Evolutionary conservation across 345 rosid species (phyloP).

Genomic region (Eucalyptus regnans): DNA sequence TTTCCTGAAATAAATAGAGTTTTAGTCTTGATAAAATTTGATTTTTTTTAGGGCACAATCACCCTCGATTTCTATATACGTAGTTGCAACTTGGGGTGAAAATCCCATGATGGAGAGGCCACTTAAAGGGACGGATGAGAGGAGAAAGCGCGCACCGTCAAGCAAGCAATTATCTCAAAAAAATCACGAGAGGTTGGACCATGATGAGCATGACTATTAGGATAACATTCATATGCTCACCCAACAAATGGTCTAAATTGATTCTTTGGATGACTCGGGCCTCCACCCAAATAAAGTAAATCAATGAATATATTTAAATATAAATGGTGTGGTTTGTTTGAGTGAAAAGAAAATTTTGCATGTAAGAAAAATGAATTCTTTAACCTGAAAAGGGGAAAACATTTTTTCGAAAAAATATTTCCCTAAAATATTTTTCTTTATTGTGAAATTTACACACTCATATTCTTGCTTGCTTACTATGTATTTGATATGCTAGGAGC

Average conservation of each 20-base stretch:
- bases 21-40: neutral
- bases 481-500: neutral
- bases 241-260: neutral
- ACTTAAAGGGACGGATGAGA: neutral
- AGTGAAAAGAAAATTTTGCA: no score
- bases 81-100: neutral
- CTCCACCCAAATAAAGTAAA: neutral
- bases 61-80: neutral
- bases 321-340: neutral
- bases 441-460: neutral
- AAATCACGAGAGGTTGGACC: neutral
- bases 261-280: neutral
- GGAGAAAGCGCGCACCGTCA: neutral
- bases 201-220: neutral
- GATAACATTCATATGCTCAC: neutral
- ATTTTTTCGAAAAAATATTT: neutral
- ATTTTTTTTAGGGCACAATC: neutral
- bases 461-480: neutral
- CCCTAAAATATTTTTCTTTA: neutral
- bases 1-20: rapidly evolving
- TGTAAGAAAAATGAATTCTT: rapidly evolving
- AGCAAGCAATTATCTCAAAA: neutral
- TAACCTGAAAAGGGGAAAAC: rapidly evolving
- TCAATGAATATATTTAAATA: neutral
- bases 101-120: neutral